Base-by-base conservation (phyloP, 2,329 filamentous ascomycete species). In the Stagonosporopsis rhizophila region DNA sequence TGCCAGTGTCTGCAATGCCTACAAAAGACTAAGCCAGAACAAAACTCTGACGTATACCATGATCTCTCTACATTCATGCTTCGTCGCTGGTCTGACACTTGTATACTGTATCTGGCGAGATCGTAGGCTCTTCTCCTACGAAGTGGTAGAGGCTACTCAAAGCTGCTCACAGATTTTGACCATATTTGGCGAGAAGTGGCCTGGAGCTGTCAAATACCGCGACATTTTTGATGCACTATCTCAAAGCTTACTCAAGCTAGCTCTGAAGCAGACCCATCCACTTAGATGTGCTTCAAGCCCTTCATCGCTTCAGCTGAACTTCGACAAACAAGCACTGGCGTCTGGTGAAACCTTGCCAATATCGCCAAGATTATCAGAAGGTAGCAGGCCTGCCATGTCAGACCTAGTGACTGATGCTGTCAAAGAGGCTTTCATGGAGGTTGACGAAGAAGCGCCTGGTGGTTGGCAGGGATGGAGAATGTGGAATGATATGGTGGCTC, bases 381-480 rank as follows among this genome's bases (percentile, higher is more conserved):
- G 39, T 0, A 49, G 27, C 17, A 58, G 56, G 19, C 41, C 52
- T 15, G 53, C 39, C 1, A 54, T 62, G 38, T 60, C 61, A 19
- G 54, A 59, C 11, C 45, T 64, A 34, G 57, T 70, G 4, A 59
- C 66, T 5, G 64, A 66, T 20, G 68, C 68, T 11, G 66, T 70
- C 12, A 70, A 67, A 42, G 65, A 70, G 2, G 68, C 65, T 1
- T 70, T 70, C 28, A 70, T 69, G 65, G 68, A 69, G 44, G 65
- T 67, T 1, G 66, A 69, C 15, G 67, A 69, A 41, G 67, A 69
- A 44, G 61, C 64, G 1, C 67, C 67, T 0, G 65, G 65, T n/a
- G 65, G 67, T 2, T 67, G 64, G 65, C 68, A 68, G 38, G 65
- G 68, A 7, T 71, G 65, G 68, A 52, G 67, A 9, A 61, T 70